These are phyloP conservation scores for Paramecium sexaurelia DNA, from an alignment of 73 alveolate species.

Conservation along the genomic window DNA sequence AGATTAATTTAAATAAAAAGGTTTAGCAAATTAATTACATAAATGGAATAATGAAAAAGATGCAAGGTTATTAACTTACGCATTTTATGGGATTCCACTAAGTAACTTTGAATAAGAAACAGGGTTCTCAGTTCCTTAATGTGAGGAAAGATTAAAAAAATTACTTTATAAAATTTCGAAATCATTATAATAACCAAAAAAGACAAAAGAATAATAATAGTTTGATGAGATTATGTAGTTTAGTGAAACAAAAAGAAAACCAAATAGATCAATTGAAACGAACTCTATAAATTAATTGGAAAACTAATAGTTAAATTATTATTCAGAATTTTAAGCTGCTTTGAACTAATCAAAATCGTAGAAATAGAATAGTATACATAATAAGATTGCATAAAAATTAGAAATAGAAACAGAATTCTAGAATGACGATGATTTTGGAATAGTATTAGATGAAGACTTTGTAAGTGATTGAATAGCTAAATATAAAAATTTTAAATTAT, in stretches of 20 bases:
- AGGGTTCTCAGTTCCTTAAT: not conserved
- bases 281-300: not conserved
- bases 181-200: not conserved
- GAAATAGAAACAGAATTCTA: not conserved
- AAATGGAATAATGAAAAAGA: slow-evolving; percentile 35
- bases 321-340: not conserved
- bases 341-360: not conserved
- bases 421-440: slow-evolving; percentile 5
- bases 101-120: not conserved
- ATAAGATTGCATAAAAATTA: not conserved
- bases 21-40: not conserved
- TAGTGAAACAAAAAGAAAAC: not conserved
- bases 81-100: slow-evolving; percentile 8
- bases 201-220: not conserved
- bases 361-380: not conserved
- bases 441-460: slow-evolving; percentile 10
- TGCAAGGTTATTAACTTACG: not conserved
- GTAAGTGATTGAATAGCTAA: not conserved
- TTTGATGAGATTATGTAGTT: slow-evolving; percentile 6
- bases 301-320: not conserved
- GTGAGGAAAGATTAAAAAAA: slow-evolving; percentile 30
- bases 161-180: slow-evolving; percentile 3
- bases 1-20: not conserved
- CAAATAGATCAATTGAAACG: not conserved
- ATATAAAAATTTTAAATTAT: not conserved